phyloP scores from a whole-genome alignment of 1,284 basidiomycete species.

The Sanghuangporus weigelae region DNA sequence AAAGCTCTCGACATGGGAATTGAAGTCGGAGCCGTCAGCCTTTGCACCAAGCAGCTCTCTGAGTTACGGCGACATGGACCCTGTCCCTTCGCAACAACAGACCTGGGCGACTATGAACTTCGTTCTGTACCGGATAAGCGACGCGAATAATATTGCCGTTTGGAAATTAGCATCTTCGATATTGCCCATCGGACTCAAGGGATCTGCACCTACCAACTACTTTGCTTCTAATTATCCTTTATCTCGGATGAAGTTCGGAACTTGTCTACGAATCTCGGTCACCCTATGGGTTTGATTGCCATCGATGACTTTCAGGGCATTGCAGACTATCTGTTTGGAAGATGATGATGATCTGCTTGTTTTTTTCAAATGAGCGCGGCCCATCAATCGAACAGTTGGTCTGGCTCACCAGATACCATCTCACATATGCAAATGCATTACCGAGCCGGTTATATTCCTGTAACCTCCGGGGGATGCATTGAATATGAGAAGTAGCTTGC shows the following conservation, averaged over 20 bases:
- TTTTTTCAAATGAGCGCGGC: no score
- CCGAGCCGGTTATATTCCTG: no score
- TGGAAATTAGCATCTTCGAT: conserved; percentile 54
- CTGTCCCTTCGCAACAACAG: conserved; percentile 49
- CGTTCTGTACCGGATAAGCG: conserved; percentile 61
- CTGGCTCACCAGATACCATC: no score
- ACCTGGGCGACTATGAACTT: conserved; percentile 64
- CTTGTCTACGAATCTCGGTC: not conserved
- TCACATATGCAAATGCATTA: no score
- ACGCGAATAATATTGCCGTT: conserved; percentile 43
- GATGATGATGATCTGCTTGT: no score
- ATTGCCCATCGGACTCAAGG: conserved; percentile 54
- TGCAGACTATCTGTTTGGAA: no score
- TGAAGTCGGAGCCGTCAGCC: conserved; percentile 42
- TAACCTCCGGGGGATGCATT: no score
- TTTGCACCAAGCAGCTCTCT: conserved; percentile 48
- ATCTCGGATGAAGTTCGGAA: not conserved
- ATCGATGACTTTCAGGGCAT: not conserved
- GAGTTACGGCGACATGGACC: conserved; percentile 75
- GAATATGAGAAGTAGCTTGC: not conserved
- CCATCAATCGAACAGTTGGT: no score
- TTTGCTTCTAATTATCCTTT: not conserved
- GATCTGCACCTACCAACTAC: not conserved
- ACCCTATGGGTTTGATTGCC: not conserved
- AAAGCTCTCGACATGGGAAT: conserved; percentile 33